phyloP scores from a whole-genome alignment of 352 stramenopile genomes.

The Phytophthora pistaciae region DNA sequence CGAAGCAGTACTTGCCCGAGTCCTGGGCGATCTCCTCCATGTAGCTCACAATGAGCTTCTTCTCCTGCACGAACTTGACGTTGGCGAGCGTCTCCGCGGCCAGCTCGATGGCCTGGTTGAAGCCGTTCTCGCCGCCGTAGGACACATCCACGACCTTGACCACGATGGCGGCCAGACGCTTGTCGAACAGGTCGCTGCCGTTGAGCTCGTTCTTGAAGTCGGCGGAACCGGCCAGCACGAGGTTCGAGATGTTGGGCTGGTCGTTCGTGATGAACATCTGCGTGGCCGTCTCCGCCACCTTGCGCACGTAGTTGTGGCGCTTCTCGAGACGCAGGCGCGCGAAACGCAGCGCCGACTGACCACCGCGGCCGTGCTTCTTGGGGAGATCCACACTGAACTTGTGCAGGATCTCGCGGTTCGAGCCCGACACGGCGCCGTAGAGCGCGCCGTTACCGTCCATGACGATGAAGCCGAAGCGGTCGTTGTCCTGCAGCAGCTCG shows the following conservation, averaged over 20 bases:
- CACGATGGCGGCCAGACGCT: constrained; percentile 94
- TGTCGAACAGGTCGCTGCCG: constrained; percentile 97
- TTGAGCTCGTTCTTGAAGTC: constrained; percentile 99
- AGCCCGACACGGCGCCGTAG: constrained; percentile 97
- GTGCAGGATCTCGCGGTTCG: constrained; percentile 94
- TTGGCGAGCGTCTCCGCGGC: constrained; percentile 97
- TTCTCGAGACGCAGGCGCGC: constrained; percentile 99
- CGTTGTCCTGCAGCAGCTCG: constrained; percentile 99
- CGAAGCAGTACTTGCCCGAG: constrained; percentile 99
- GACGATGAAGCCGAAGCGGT: constrained; percentile 99
- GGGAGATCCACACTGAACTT: constrained; percentile 98
- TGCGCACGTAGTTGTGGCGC: constrained; percentile 99
- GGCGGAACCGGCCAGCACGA: constrained; percentile 98
- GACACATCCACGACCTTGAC: constrained; percentile 99
- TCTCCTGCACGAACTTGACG: constrained; percentile 99
- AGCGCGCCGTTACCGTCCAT: constrained; percentile 99
- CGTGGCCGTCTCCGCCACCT: constrained; percentile 98
- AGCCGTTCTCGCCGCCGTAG: constrained; percentile 99
- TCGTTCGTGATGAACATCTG: constrained; percentile 99
- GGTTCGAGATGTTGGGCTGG: constrained; percentile 96
- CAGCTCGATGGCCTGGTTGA: constrained; percentile 99
- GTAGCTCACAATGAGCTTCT: constrained; percentile 99
- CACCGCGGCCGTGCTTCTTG: constrained; percentile 99
- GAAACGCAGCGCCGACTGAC: constrained; percentile 99
- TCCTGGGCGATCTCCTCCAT: constrained; percentile 99